These are phyloP conservation scores for Bruguiera hainesii DNA, from an alignment of 441 rosid species.

Conservation along the genomic window DNA sequence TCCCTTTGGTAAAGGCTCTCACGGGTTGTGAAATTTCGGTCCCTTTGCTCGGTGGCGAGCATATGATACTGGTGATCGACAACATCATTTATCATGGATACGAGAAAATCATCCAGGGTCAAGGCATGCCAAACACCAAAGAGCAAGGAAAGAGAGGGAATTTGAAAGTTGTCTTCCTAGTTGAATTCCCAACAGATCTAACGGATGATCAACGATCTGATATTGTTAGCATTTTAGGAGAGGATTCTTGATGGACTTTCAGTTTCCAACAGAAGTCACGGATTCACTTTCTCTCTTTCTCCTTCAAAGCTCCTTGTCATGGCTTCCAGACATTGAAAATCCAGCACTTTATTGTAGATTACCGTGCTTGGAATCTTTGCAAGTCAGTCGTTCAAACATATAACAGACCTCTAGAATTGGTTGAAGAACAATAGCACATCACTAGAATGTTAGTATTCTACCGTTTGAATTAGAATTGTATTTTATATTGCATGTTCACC, in stretches of 20 bases:
- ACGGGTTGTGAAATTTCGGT: slow-evolving; percentile 56
- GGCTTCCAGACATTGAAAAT: background rate
- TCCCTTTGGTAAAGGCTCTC: slow-evolving; percentile 63
- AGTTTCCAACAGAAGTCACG: slow-evolving; percentile 1
- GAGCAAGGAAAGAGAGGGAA: slow-evolving; percentile 57
- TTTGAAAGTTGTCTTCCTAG: slow-evolving; percentile 49
- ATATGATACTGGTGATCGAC: slow-evolving; percentile 29
- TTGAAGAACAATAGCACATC: background rate
- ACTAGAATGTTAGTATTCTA: background rate
- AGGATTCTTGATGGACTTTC: slow-evolving; percentile 32
- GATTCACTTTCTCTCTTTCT: slow-evolving; percentile 1
- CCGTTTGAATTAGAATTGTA: too few species aligned
- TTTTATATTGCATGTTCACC: too few species aligned
- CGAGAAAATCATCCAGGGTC: slow-evolving; percentile 41
- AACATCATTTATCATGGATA: slow-evolving; percentile 59
- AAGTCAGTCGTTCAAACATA: background rate
- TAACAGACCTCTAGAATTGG: background rate
- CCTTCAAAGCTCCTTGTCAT: background rate
- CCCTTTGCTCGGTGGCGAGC: slow-evolving; percentile 59
- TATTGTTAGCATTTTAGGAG: slow-evolving; percentile 34
- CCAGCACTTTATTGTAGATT: background rate
- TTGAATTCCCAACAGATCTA: slow-evolving; percentile 56
- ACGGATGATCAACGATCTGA: slow-evolving; percentile 44
- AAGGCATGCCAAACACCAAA: slow-evolving; percentile 66
- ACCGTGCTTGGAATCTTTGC: background rate